These are phyloP conservation scores for Talaromyces pinophilus DNA, from an alignment of 2,329 filamentous ascomycete species.

Conservation along the genomic window DNA sequence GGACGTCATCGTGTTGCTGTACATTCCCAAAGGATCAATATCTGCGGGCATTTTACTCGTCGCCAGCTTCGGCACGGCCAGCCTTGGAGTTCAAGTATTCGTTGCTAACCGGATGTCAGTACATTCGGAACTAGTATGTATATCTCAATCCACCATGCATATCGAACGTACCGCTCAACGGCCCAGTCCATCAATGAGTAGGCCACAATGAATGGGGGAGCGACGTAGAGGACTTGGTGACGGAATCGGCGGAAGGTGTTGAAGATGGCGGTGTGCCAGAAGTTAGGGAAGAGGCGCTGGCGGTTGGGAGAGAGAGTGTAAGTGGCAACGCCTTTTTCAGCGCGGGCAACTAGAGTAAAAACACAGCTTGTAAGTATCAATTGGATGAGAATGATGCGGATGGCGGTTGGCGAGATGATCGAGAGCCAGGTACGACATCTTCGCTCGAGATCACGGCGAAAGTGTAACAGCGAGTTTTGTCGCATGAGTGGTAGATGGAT, in stretches of 20 bases:
- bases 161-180: slow-evolving; percentile 69
- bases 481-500: not conserved
- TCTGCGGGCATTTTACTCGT: slow-evolving; percentile 31
- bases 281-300: slow-evolving; percentile 81
- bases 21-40: slow-evolving; percentile 6
- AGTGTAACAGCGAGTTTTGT: not conserved
- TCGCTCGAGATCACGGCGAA: not conserved
- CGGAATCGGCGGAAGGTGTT: slow-evolving; percentile 89
- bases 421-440: not conserved
- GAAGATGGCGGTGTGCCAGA: slow-evolving; percentile 82
- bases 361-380: slow-evolving; percentile 31
- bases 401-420: not conserved
- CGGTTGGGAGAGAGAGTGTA: slow-evolving; percentile 85
- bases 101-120: slow-evolving; percentile 40
- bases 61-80: slow-evolving; percentile 41
- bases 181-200: slow-evolving; percentile 92
- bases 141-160: not conserved
- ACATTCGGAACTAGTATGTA: not conserved
- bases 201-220: slow-evolving; percentile 72
- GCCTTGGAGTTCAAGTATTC: slow-evolving; percentile 55
- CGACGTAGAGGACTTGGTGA: slow-evolving; percentile 84
- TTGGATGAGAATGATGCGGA: not conserved
- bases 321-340: slow-evolving; percentile 63
- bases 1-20: slow-evolving; percentile 8
- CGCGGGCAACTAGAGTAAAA: slow-evolving; percentile 29